Conservation (phyloP, 163 green algal genomes). For the Chlamydomonas reinhardtii region DNA sequence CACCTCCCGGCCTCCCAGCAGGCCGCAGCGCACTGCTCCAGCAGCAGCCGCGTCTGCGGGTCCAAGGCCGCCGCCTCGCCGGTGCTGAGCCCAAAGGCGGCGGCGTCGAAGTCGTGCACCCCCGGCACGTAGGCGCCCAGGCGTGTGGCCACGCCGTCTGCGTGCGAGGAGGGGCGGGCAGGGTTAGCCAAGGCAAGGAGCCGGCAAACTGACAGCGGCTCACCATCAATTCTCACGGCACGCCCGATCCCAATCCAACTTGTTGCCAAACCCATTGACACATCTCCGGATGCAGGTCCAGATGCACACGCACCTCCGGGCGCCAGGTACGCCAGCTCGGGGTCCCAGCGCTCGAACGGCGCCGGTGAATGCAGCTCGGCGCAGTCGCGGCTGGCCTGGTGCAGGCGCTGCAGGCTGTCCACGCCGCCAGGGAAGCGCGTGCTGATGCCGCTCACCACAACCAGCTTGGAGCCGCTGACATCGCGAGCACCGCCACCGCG, state of each 20-base stretch:
- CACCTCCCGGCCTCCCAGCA: constrained; percentile 59
- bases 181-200: background rate
- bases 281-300: no score
- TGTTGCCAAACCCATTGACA: no score
- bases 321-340: constrained; percentile 66
- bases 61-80: constrained; percentile 83
- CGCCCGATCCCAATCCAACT: no score
- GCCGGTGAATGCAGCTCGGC: constrained; percentile 71
- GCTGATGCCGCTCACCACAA: constrained; percentile 55
- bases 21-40: constrained; percentile 67
- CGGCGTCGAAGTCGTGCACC: constrained; percentile 79
- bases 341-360: constrained; percentile 73
- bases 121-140: constrained; percentile 79
- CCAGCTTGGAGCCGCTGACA: background rate
- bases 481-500: no score
- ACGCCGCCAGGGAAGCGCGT: constrained; percentile 52
- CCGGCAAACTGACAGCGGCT: no score
- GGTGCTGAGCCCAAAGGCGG: constrained; percentile 69
- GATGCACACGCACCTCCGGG: background rate
- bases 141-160: constrained; percentile 56
- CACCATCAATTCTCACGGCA: no score
- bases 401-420: constrained; percentile 30
- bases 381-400: constrained; percentile 17
- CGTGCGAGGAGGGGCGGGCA: no score
- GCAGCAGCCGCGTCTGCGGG: constrained; percentile 87